Conservation (phyloP, 2,329 filamentous ascomycete species). For the Curvularia eragrostidis region DNA sequence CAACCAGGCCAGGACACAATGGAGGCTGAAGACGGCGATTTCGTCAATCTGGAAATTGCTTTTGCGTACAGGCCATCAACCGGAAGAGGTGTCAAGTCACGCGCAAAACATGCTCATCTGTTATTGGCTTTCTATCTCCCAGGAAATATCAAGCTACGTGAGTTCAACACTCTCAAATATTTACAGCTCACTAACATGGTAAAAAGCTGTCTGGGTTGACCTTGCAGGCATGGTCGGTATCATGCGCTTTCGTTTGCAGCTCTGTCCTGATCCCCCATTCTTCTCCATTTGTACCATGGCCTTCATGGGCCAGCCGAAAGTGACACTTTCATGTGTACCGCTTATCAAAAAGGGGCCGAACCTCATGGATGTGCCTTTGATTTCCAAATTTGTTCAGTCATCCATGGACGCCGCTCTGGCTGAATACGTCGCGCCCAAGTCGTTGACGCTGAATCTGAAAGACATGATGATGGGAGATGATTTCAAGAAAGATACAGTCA, state of each 20-base stretch:
- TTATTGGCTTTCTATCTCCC: conserved; percentile 75
- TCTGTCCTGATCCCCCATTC: conserved; percentile 78
- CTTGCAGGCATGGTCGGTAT: conserved; percentile 74
- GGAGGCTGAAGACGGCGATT: conserved; percentile 79
- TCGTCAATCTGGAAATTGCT: conserved; percentile 77
- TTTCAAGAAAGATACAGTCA: conserved; percentile 75
- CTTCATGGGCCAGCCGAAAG: conserved; percentile 76
- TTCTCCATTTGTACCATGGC: conserved; percentile 77
- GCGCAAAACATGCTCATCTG: conserved; percentile 75
- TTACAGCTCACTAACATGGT: conserved; percentile 22
- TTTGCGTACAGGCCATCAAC: conserved; percentile 74
- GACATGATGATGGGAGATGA: conserved; percentile 80
- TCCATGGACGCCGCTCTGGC: conserved; percentile 76
- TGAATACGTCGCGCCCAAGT: conserved; percentile 79
- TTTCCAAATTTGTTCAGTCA: conserved; percentile 77
- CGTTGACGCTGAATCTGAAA: conserved; percentile 74
- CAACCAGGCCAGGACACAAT: conserved; percentile 54
- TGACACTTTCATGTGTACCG: conserved; percentile 73
- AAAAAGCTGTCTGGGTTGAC: conserved; percentile 74
- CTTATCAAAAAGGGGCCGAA: conserved; percentile 73
- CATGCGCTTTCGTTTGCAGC: conserved; percentile 71
- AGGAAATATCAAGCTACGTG: conserved; percentile 60
- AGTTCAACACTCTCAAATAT: conserved; percentile 21
- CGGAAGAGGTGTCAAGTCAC: conserved; percentile 65
- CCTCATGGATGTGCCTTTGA: conserved; percentile 76